Evolutionary conservation across 495 filamentous ascomycete genomes (phyloP).

Genomic region (Aspergillus heteromorphus): DNA sequence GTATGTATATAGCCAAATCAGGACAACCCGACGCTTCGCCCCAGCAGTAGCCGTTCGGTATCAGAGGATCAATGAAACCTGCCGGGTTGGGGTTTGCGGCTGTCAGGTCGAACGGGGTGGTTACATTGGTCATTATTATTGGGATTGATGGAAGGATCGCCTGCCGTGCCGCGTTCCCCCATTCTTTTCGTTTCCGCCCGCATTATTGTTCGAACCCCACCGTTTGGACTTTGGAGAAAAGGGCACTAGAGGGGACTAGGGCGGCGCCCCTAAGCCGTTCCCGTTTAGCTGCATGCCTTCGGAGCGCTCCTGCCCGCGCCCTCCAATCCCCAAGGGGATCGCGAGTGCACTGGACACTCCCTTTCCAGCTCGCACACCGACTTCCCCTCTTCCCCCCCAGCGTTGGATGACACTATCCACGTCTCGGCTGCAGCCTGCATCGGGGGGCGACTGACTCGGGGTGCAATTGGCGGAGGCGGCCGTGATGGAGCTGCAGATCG

Average conservation of each 20-base stretch:
- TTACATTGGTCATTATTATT: not conserved
- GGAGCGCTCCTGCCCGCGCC: constrained; percentile 1
- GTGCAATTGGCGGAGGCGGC: not conserved
- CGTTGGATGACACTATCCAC: not conserved
- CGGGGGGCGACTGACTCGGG: not conserved
- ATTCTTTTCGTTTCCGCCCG: not conserved
- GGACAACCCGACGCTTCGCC: not conserved
- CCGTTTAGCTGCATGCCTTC: constrained; percentile 1
- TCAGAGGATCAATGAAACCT: too few relatives aligned
- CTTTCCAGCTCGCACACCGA: not conserved
- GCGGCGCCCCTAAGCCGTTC: not conserved
- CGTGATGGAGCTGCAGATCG: constrained; percentile 4
- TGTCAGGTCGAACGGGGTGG: too few relatives aligned
- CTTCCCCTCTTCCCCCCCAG: not conserved
- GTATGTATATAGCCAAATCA: not conserved
- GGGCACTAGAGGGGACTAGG: not conserved
- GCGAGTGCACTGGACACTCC: not conserved
- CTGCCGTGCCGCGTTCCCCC: not conserved
- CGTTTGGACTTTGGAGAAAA: not conserved
- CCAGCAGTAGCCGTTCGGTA: too few relatives aligned
- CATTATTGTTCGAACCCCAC: not conserved
- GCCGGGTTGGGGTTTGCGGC: too few relatives aligned
- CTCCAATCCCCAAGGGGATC: constrained; percentile 1
- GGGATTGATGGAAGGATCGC: not conserved
- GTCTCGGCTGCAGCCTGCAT: not conserved